Percentiles rank a stretch among this genome's conserved stretches.
phyloP scores from a whole-genome alignment of 768 basidiomycete species.

The Mycena vulgaris region DNA sequence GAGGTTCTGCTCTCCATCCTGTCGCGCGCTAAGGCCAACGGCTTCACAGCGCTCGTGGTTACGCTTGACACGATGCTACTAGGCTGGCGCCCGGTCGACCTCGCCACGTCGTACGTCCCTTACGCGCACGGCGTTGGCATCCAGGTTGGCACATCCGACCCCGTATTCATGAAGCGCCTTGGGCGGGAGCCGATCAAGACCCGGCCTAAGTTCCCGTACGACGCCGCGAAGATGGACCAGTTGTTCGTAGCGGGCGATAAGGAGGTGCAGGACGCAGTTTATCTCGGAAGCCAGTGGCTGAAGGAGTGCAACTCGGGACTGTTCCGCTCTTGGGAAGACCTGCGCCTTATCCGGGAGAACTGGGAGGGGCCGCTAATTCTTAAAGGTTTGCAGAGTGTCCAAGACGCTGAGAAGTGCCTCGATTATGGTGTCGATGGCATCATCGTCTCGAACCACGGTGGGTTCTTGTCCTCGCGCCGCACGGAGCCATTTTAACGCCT shows the following conservation, averaged over 20 bases:
- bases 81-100: conserved; percentile 85
- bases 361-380: conserved; percentile 86
- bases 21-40: conserved; percentile 73
- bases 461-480: conserved; percentile 37
- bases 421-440: conserved; percentile 81
- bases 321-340: conserved; percentile 79
- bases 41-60: conserved; percentile 80
- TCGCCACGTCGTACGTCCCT: conserved; percentile 75
- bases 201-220: conserved; percentile 71
- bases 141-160: conserved; percentile 81
- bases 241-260: conserved; percentile 63
- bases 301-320: conserved; percentile 73
- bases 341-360: conserved; percentile 75
- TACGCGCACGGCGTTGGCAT: conserved; percentile 77
- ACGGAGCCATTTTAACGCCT: background rate
- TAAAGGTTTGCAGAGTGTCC: conserved; percentile 81
- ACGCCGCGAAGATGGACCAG: conserved; percentile 61
- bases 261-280: conserved; percentile 53
- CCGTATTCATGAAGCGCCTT: conserved; percentile 79
- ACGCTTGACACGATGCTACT: conserved; percentile 82
- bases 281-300: conserved; percentile 75
- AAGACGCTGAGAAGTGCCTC: conserved; percentile 80
- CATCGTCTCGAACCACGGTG: conserved; percentile 86
- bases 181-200: conserved; percentile 60
- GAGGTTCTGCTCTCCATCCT: conserved; percentile 78